phyloP scores from a whole-genome alignment of 352 stramenopile genomes.

The Bremia lactucae region DNA sequence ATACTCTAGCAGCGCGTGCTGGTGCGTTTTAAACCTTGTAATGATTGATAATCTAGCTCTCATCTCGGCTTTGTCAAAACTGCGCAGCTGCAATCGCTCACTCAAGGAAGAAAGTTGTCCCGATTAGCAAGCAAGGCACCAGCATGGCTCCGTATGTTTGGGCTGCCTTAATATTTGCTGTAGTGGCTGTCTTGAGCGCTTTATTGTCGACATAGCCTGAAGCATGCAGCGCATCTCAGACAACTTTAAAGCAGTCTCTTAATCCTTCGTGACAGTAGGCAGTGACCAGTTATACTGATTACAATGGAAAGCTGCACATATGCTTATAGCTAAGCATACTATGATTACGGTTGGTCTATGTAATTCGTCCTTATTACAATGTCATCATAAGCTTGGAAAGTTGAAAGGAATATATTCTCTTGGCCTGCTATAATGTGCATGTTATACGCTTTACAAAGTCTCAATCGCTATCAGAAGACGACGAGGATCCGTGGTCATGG shows the following conservation, averaged over 20 bases:
- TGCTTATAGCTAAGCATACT: too few species aligned
- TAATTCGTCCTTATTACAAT: too few species aligned
- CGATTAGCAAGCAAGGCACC: constrained; percentile 22
- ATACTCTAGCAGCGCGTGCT: constrained; percentile 38
- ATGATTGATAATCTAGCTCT: not conserved
- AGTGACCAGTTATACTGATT: too few species aligned
- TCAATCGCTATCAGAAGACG: constrained; percentile 20
- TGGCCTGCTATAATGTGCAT: constrained; percentile 4
- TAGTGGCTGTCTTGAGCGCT: constrained; percentile 26
- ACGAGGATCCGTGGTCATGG: constrained; percentile 8
- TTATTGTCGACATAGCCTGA: constrained; percentile 13
- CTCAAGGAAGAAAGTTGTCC: constrained; percentile 54
- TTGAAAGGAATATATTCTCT: not conserved
- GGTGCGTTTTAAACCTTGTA: constrained; percentile 16
- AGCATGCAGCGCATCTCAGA: too few species aligned
- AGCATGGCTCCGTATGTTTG: constrained; percentile 26
- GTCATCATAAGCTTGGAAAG: too few species aligned
- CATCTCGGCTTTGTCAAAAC: constrained; percentile 3
- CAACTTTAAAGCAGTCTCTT: too few species aligned
- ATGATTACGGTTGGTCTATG: too few species aligned
- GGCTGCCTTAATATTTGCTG: constrained; percentile 29
- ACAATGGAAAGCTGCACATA: too few species aligned
- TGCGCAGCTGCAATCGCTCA: constrained; percentile 49
- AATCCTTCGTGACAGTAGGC: too few species aligned
- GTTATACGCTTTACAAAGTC: not conserved